Base-by-base conservation (phyloP, 2,329 filamentous ascomycete species). In the Dothistroma pini region DNA sequence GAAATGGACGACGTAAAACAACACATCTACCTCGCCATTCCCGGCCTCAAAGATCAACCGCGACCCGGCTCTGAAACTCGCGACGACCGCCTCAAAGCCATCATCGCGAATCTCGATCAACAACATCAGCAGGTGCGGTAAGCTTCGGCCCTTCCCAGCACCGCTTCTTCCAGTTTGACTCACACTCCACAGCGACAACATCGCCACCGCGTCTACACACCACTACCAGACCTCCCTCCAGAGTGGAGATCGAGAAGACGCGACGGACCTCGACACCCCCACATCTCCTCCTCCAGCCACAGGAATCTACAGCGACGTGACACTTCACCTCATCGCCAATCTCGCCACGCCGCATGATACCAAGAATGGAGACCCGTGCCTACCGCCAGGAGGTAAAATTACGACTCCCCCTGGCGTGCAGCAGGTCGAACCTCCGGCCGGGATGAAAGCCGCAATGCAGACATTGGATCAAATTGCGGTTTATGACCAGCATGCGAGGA, bases 71-170 rank as follows among this genome's bases (percentile, higher is more conserved):
- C 44, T 58, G 60, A 59, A 56, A 32, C 25, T 19, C 25, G 31
- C 31, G 64, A 67, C 54, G 60, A 68, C 21, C 57, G 59, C 7
- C 59, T 70, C 31, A 59, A 63, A 21, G 59, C 58, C 55, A 70
- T 70, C 54, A 65, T 70, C 32, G 32, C 62, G 16, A 70, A 70
- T 38, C 57, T 70, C 22, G 68, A 70, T 7, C 58, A 60, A 11
- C 60, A 67, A 19, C 64, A 70, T 6, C 60, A 66, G 7, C 44
- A 59, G 35, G 63, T 63, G 25, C 57, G 54, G 63, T 66, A 47
- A 10, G 56, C 11, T 29, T 32, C 32, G 8, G 4, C 8, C 38
- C 21, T 21, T 9, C 50, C 21, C 22, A 19, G 10, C 21, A 29
- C 21, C 25, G 8, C 16, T 50, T 16, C 48, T 16, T 21, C 16